phyloP scores from a whole-genome alignment of 306 rosid genomes.

The Vigna nakashimae region DNA sequence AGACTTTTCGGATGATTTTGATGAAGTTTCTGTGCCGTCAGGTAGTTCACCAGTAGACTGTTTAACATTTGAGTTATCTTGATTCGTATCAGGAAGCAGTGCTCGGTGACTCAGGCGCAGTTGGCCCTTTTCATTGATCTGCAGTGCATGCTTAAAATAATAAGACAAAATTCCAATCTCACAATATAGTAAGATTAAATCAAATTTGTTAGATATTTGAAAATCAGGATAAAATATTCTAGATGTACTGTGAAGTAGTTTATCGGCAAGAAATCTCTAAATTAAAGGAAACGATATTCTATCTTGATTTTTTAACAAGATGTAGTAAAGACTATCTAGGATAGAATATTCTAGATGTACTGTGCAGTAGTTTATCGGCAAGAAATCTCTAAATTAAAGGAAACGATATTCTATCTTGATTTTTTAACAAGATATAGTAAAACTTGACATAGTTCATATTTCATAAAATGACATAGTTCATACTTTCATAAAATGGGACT shows the following conservation, averaged over 20 bases:
- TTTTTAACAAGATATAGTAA: not conserved
- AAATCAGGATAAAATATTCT: no score
- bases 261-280: no score
- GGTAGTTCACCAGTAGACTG: conserved; percentile 52
- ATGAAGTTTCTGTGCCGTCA: conserved; percentile 28
- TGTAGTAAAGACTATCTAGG: not conserved
- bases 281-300: no score
- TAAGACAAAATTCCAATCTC: conserved; percentile 25
- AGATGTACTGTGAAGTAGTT: no score
- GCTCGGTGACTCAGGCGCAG: conserved; percentile 93
- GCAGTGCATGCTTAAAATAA: conserved; percentile 44
- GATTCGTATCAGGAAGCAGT: conserved; percentile 75
- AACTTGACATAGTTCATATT: not conserved
- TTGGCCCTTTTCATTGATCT: conserved; percentile 94
- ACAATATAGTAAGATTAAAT: conserved; percentile 23
- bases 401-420: no score
- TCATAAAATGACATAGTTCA: conserved; percentile 11
- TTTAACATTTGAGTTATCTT: conserved; percentile 52
- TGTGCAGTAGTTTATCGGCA: no score
- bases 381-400: no score
- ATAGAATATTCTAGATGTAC: no score
- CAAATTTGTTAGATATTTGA: not conserved
- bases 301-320: no score
- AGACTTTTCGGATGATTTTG: conserved; percentile 46
- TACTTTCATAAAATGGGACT: not conserved